Evolutionary conservation across 441 rosid species (phyloP).

Genomic region (Gossypium gossypioides): DNA sequence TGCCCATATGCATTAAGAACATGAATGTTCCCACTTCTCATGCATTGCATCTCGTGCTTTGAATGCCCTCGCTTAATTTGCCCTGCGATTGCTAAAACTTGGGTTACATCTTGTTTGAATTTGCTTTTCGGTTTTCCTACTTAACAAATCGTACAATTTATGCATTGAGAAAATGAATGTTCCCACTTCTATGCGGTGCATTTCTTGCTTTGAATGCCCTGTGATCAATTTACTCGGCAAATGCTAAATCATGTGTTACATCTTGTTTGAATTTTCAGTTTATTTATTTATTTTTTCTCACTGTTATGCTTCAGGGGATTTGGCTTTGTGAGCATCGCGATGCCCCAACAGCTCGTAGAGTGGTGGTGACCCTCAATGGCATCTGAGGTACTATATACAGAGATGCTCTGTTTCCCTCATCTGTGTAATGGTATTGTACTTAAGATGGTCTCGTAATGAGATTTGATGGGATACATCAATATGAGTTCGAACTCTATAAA

Average conservation of each 20-base stretch:
- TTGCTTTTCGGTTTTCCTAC: background rate
- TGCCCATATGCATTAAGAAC: background rate
- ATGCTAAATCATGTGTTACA: too few species aligned
- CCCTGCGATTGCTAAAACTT: background rate
- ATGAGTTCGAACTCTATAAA: background rate
- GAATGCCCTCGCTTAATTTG: background rate
- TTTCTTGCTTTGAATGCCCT: too few species aligned
- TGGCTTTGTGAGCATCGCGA: constrained; percentile 97
- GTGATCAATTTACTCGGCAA: too few species aligned
- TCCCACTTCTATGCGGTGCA: too few species aligned
- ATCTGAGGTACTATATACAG: constrained; percentile 24
- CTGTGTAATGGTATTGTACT: background rate
- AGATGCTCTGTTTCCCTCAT: background rate
- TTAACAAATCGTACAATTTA: background rate
- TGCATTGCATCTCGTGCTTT: background rate
- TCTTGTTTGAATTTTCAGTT: too few species aligned
- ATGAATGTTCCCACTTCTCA: background rate
- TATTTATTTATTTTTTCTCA: background rate
- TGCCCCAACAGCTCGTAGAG: constrained; percentile 60
- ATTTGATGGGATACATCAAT: background rate
- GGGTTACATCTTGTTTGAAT: background rate
- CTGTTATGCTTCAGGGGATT: constrained; percentile 54
- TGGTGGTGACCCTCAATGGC: constrained; percentile 82
- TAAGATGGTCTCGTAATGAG: background rate
- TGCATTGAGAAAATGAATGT: too few species aligned